Conservation (phyloP, 2,329 filamentous ascomycete species). For the Talaromyces albobiverticillius region DNA sequence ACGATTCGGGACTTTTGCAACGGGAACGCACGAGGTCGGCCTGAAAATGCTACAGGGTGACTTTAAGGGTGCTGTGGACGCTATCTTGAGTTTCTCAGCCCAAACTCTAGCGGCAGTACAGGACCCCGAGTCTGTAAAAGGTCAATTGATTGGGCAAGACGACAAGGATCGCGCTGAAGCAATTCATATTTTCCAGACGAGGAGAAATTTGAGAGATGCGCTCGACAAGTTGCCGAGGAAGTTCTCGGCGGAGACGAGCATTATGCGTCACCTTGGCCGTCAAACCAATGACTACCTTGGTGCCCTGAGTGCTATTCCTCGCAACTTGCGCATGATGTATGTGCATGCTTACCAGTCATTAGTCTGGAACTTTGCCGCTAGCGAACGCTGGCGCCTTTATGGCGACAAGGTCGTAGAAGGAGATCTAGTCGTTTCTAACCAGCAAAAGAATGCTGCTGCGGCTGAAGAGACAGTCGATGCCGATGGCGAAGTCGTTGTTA, state of each 20-base stretch:
- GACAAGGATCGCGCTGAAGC: conserved; percentile 76
- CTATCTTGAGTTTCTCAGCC: conserved; percentile 71
- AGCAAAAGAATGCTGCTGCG: conserved; percentile 42
- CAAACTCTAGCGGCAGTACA: conserved; percentile 58
- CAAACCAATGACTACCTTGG: conserved; percentile 70
- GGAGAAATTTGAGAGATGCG: conserved; percentile 58
- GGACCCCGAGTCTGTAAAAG: conserved; percentile 39
- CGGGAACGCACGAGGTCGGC: conserved; percentile 82
- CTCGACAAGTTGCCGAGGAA: conserved; percentile 70
- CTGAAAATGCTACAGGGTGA: conserved; percentile 78
- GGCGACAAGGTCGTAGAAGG: conserved; percentile 75
- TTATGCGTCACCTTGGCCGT: conserved; percentile 71
- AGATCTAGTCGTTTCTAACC: conserved; percentile 71
- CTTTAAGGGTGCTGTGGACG: conserved; percentile 74
- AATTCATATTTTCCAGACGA: conserved; percentile 69
- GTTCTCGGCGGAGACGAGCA: conserved; percentile 73
- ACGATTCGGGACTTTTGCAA: conserved; percentile 84
- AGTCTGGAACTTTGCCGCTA: conserved; percentile 86
- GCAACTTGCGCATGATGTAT: conserved; percentile 87
- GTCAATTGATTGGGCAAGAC: conserved; percentile 62
- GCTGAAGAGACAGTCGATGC: conserved; percentile 50
- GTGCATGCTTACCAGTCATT: conserved; percentile 94
- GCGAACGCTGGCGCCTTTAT: conserved; percentile 73
- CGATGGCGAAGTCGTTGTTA: conserved; percentile 65
- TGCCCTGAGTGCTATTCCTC: conserved; percentile 74